phyloP scores from a whole-genome alignment of 768 basidiomycete genomes.

The Cystofilobasidium bisporidii region DNA sequence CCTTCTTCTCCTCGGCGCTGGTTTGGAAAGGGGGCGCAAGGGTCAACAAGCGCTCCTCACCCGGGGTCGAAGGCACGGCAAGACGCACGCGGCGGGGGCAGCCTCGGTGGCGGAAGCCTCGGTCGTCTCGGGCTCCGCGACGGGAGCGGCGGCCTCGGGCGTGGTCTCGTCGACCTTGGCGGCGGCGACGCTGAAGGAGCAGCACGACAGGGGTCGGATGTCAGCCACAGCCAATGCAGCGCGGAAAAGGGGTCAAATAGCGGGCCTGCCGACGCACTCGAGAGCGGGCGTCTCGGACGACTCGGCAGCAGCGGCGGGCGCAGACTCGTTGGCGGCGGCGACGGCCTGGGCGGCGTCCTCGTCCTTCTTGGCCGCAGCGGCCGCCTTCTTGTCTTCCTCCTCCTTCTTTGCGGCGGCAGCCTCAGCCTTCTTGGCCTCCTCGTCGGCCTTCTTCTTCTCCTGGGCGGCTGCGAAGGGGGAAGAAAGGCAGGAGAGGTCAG shows the following conservation, averaged over 20 bases:
- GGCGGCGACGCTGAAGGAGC: neutral
- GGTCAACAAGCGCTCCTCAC: neutral
- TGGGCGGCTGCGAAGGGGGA: neutral
- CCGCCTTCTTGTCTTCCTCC: neutral
- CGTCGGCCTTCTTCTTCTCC: constrained; percentile 12
- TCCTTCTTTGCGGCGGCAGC: neutral
- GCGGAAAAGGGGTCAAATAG: neutral
- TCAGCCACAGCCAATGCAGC: too few species aligned
- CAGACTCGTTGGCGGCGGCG: neutral
- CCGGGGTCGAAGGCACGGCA: neutral
- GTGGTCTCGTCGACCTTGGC: neutral
- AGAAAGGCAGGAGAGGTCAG: neutral
- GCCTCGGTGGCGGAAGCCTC: constrained; percentile 1
- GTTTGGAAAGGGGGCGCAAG: neutral
- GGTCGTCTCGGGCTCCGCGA: neutral
- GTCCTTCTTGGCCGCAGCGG: neutral
- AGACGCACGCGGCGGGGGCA: constrained; percentile 3
- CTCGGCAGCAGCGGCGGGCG: neutral
- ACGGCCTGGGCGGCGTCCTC: neutral
- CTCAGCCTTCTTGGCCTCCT: constrained; percentile 7
- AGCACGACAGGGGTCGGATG: neutral
- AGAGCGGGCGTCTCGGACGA: neutral
- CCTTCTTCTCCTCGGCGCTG: constrained; percentile 10
- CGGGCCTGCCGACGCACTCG: neutral
- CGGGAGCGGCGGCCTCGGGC: constrained; percentile 13